Base-by-base conservation (phyloP, 371 early-diverging fungal genomes). In the Rhizopus arrhizus region DNA sequence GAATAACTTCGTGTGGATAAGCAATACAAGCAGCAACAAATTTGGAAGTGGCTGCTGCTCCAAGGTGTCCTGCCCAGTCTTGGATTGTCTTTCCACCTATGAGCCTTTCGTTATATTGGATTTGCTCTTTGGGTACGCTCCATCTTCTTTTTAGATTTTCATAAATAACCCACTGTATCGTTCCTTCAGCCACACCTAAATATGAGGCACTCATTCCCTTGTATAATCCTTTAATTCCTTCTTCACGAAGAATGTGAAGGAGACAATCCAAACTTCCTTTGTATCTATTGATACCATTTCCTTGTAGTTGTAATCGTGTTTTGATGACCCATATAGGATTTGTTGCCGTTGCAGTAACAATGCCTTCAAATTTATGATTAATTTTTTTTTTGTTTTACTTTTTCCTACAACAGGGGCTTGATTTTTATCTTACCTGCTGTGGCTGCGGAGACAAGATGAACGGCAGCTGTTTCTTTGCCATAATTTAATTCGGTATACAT, bases 291-390 rank as follows among this genome's bases (percentile, higher is more conserved):
- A 64, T 64, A 2, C 73, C 68, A 48, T 75, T 82, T 3, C 77
- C 70, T 73, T 92, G 92, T 50, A 97, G 78, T 72, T 97, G 97
- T 84, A 98, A 89, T 56, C 98, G 76, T 0, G 97, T 98, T 68
- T 96, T 97, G 50, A 96, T 86, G 51, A 97, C 85, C 98, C 98
- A 98, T 6, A 98, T 95, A 0, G 98, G 98, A 69, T 95, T 97
- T 8, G 97, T 95, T 10, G 76, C 74, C 0, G 91, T 86, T 0
- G 94, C 86, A 3, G 93, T 92, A 7, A 89, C 80, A 40, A 90
- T 73, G 16, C 83, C 81, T 80, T 48, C 29, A 12, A 33, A 34
- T 29, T 9, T 34, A 35, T 13, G 15, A 35, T 43, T 13, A 43
- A 4, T 4, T 38, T 49, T 48, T 12, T 38, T 29, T 28, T 16